Conservation (phyloP, 192 early-diverging fungal species). For the Backusella parvicylindrica region DNA sequence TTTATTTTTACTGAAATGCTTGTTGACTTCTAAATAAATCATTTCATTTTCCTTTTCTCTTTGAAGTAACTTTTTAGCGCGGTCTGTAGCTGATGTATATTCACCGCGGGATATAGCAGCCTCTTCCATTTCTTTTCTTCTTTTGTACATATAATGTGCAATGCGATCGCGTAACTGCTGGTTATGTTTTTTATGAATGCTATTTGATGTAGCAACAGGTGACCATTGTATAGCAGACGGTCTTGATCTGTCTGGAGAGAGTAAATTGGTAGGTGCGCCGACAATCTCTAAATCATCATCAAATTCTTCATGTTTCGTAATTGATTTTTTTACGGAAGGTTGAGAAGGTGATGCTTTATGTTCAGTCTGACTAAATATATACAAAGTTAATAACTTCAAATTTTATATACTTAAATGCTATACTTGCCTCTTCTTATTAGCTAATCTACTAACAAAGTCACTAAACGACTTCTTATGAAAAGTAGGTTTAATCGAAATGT, state of each 20-base stretch:
- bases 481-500: conserved; percentile 1
- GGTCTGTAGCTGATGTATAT: conserved; percentile 11
- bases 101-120: background rate
- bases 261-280: conserved; percentile 1
- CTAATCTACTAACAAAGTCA: background rate
- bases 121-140: conserved; percentile 20
- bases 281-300: conserved; percentile 33
- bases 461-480: conserved; percentile 6
- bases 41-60: conserved; percentile 15
- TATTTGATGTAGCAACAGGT: background rate
- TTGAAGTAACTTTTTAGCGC: conserved; percentile 5
- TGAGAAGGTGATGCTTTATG: background rate
- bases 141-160: conserved; percentile 9
- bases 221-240: background rate
- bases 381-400: background rate
- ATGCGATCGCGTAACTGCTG: conserved; percentile 13
- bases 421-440: background rate
- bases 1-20: background rate
- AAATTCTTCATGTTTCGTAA: background rate
- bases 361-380: background rate
- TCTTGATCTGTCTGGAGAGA: background rate
- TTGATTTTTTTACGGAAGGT: background rate
- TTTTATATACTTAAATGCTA: background rate
- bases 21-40: conserved; percentile 10
- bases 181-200: conserved; percentile 13